Percentiles rank a stretch among this genome's conserved stretches.
Evolutionary conservation across 345 rosid species (phyloP).

Genomic region (Euclidium syriacum): DNA sequence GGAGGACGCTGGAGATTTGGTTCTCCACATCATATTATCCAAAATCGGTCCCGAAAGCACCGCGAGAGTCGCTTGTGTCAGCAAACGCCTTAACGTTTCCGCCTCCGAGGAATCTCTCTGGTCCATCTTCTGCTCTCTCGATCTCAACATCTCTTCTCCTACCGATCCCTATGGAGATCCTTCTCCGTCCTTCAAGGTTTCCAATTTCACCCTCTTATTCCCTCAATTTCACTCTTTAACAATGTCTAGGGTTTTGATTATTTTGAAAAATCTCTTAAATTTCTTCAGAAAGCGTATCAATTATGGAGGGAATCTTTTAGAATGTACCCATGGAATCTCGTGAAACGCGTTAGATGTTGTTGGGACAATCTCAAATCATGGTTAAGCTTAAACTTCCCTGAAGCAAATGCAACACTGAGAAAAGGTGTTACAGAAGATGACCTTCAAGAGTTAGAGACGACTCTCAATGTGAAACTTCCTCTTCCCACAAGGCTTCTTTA

Average conservation of each 20-base stretch:
- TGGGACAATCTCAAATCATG: conserved; percentile 66
- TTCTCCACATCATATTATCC: conserved; percentile 44
- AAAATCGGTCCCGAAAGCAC: conserved; percentile 49
- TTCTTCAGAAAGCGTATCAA: conserved; percentile 50
- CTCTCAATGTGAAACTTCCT: conserved; percentile 62
- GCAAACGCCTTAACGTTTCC: conserved; percentile 38
- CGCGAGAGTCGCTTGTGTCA: conserved; percentile 51
- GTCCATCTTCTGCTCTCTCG: conserved; percentile 51
- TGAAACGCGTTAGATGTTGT: conserved; percentile 60
- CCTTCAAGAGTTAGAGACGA: conserved; percentile 43
- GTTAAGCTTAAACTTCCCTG: conserved; percentile 62
- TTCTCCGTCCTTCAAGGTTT: conserved; percentile 77
- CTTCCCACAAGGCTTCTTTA: conserved; percentile 73
- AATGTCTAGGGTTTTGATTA: not conserved
- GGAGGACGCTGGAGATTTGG: conserved; percentile 61
- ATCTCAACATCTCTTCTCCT: conserved; percentile 64
- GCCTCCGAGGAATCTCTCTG: conserved; percentile 75
- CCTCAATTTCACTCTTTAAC: not conserved
- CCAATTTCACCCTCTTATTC: not conserved
- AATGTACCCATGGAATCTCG: conserved; percentile 85
- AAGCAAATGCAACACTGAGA: conserved; percentile 58
- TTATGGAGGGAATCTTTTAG: conserved; percentile 67
- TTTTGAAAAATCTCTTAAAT: not conserved
- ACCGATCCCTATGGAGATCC: conserved; percentile 54
- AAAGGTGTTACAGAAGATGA: conserved; percentile 76